Evolutionary conservation across 257 asterid species (phyloP).

Genomic region (Eucommia ulmoides): DNA sequence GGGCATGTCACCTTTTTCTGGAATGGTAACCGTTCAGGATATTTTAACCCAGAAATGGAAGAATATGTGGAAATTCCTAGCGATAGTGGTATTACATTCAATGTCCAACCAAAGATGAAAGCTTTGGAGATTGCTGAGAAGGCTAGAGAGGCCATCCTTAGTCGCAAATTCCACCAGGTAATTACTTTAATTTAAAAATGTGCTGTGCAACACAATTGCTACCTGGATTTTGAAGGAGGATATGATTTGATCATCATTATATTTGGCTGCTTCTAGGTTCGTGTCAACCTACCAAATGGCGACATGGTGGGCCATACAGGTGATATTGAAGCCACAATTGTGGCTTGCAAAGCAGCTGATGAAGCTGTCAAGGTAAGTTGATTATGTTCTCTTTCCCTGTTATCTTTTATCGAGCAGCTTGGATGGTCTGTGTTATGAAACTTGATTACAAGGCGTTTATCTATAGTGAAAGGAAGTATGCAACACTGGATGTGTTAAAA

Average conservation of each 20-base stretch:
- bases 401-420: too few relatives aligned
- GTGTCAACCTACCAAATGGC: background rate
- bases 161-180: background rate
- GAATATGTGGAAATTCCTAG: background rate
- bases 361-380: background rate
- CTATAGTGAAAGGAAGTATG: too few relatives aligned
- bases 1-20: background rate
- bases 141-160: background rate
- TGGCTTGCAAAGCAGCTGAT: background rate
- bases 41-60: background rate
- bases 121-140: background rate
- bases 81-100: background rate
- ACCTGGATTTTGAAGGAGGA: background rate
- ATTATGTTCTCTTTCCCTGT: too few relatives aligned
- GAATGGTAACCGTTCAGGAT: background rate
- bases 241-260: background rate
- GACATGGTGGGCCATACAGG: background rate
- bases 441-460: too few relatives aligned
- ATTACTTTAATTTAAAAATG: background rate
- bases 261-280: background rate
- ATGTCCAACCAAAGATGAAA: background rate
- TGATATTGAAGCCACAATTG: background rate
- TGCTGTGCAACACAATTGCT: background rate
- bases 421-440: too few relatives aligned
- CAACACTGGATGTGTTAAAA: too few relatives aligned